Conservation (phyloP, 2,329 filamentous ascomycete species). For the Aspergillus sp. region DNA sequence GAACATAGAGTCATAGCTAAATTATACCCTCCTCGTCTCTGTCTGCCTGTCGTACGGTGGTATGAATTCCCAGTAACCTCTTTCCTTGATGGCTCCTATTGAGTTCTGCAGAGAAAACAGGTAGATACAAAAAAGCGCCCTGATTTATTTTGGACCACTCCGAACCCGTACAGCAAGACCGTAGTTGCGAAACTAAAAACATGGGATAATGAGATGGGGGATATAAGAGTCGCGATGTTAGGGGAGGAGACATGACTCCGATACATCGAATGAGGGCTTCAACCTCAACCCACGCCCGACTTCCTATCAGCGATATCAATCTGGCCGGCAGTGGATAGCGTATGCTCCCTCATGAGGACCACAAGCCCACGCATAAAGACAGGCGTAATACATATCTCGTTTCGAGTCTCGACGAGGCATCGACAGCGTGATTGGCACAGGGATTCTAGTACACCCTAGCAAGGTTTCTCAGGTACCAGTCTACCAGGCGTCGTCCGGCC, state of each 20-base stretch:
- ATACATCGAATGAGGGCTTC: background rate
- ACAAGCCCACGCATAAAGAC: background rate
- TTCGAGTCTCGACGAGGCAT: background rate
- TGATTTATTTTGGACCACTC: conserved; percentile 13
- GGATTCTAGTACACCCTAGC: conserved; percentile 72
- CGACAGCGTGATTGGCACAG: background rate
- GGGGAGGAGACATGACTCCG: conserved; percentile 2
- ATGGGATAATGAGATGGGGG: background rate
- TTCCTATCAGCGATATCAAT: background rate
- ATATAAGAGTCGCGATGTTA: conserved; percentile 10
- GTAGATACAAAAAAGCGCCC: conserved; percentile 10
- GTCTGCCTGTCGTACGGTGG: too few relatives aligned
- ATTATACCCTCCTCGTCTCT: too few relatives aligned
- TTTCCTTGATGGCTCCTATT: background rate
- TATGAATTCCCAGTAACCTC: too few relatives aligned
- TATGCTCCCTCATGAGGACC: background rate
- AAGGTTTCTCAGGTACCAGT: conserved; percentile 98
- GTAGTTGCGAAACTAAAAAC: conserved; percentile 4
- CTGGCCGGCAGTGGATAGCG: background rate
- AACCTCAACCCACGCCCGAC: background rate
- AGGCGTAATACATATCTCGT: conserved; percentile 4
- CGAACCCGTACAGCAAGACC: conserved; percentile 8
- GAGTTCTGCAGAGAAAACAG: background rate
- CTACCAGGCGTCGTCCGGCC: conserved; percentile 90
- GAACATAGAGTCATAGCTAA: too few relatives aligned